Percentiles rank a stretch among this genome's conserved stretches.
These are phyloP conservation scores for Pilatotrama ljubarskyi DNA, from an alignment of 768 basidiomycete genomes.

Conservation along the genomic window DNA sequence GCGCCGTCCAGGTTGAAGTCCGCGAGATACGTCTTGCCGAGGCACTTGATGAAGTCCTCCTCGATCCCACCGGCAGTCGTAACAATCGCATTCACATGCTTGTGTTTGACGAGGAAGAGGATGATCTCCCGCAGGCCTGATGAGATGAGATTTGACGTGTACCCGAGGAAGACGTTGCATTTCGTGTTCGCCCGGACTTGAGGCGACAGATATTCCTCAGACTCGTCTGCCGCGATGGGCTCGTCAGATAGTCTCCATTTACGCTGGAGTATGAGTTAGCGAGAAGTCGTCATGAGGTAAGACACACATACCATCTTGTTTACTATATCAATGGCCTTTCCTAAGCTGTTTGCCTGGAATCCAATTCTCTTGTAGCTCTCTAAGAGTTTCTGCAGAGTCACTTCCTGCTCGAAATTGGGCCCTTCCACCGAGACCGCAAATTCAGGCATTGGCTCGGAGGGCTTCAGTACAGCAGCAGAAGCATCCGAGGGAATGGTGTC, in stretches of 20 bases:
- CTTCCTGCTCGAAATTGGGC: constrained; percentile 76
- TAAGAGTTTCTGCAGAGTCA: constrained; percentile 70
- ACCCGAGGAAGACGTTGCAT: constrained; percentile 92
- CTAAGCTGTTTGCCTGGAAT: constrained; percentile 95
- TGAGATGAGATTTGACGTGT: constrained; percentile 98
- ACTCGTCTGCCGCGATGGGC: constrained; percentile 66
- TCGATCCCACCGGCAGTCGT: constrained; percentile 99
- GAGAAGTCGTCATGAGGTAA: no score
- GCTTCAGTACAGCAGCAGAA: constrained; percentile 75
- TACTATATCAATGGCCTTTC: constrained; percentile 85
- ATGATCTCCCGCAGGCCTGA: constrained; percentile 95
- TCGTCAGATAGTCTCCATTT: constrained; percentile 90
- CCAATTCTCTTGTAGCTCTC: constrained; percentile 86
- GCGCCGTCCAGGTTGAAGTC: constrained; percentile 93
- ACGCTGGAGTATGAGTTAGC: constrained; percentile 48
- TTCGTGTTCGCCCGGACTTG: constrained; percentile 67
- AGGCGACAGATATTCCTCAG: constrained; percentile 60
- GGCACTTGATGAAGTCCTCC: constrained; percentile 98
- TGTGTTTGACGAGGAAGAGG: constrained; percentile 89
- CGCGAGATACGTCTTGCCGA: constrained; percentile 94
- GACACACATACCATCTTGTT: constrained; percentile 77
- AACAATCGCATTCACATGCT: constrained; percentile 84
- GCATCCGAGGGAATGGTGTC: constrained; percentile 52
- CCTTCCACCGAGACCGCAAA: constrained; percentile 73
- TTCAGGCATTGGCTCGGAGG: constrained; percentile 69